phyloP scores from a whole-genome alignment of 352 stramenopile genomes.

The Phytophthora foliorum region DNA sequence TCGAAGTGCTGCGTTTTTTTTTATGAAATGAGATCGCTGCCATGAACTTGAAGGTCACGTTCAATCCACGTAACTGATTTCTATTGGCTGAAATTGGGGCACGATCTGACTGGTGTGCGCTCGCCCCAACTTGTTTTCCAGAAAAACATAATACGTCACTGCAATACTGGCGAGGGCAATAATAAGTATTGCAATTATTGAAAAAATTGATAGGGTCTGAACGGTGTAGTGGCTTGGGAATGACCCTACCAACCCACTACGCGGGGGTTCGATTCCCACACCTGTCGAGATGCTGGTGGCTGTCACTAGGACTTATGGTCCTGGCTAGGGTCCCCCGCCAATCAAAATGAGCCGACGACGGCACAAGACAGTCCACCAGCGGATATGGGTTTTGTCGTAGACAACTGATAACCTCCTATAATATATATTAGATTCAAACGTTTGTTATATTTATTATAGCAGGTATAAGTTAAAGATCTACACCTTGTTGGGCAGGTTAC shows the following conservation, averaged over 20 bases:
- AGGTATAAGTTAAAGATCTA: neutral
- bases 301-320: slow-evolving; percentile 8
- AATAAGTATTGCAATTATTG: slow-evolving; percentile 14
- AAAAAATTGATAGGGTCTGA: slow-evolving; percentile 6
- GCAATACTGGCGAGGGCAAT: neutral
- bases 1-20: no score
- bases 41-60: no score
- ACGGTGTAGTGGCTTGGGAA: slow-evolving; percentile 11
- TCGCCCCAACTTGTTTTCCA: neutral
- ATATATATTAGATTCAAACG: neutral
- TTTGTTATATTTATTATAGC: neutral
- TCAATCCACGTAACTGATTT: no score
- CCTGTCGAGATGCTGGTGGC: slow-evolving; percentile 12
- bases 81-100: no score
- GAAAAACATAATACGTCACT: neutral
- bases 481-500: no score
- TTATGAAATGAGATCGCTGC: no score
- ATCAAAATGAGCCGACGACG: neutral
- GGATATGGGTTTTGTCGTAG: neutral
- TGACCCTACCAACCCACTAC: slow-evolving; percentile 14
- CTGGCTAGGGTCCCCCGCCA: neutral
- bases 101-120: no score
- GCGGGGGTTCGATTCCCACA: slow-evolving; percentile 5
- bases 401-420: neutral
- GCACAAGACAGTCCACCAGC: neutral